These are phyloP conservation scores for Mucor sp. DNA, from an alignment of 371 early-diverging fungal genomes.

Conservation along the genomic window DNA sequence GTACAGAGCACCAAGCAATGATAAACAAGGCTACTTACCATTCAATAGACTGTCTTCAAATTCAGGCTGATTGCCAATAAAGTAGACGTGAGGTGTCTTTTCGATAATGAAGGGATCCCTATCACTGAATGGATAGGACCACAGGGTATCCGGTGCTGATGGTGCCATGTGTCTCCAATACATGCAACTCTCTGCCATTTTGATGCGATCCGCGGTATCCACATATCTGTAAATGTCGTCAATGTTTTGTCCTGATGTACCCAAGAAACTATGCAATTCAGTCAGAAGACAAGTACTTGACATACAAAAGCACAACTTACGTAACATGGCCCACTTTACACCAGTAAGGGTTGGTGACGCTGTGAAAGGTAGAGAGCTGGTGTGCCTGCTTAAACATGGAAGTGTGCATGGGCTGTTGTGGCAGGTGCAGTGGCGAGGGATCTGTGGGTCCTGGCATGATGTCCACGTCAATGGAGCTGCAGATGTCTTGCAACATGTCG, in stretches of 20 bases:
- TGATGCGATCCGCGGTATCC: conserved; percentile 56
- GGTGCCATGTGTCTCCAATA: conserved; percentile 89
- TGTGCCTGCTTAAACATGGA: conserved; percentile 66
- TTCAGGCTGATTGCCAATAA: conserved; percentile 86
- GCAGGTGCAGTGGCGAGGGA: conserved; percentile 76
- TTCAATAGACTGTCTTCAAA: conserved; percentile 65
- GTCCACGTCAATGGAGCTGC: conserved; percentile 66
- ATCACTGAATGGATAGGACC: conserved; percentile 86
- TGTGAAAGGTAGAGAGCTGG: conserved; percentile 59
- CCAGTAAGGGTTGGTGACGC: conserved; percentile 19
- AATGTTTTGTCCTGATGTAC: conserved; percentile 85
- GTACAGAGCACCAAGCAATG: neutral
- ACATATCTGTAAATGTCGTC: conserved; percentile 81
- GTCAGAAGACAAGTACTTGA: too few relatives aligned
- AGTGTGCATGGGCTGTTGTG: conserved; percentile 79
- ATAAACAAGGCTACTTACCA: conserved; percentile 38
- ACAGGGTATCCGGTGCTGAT: conserved; percentile 91
- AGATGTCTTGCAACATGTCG: conserved; percentile 59
- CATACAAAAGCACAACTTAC: too few relatives aligned
- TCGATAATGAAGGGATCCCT: conserved; percentile 85
- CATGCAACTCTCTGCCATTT: conserved; percentile 71
- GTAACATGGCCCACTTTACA: conserved; percentile 65
- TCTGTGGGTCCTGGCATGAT: conserved; percentile 88
- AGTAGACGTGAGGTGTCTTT: conserved; percentile 79
- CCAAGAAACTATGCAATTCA: conserved; percentile 57